Percentiles rank a stretch among this genome's conserved stretches.
Evolutionary conservation across 1,284 basidiomycete species (phyloP).

Genomic region (Leucoagaricus sp.): DNA sequence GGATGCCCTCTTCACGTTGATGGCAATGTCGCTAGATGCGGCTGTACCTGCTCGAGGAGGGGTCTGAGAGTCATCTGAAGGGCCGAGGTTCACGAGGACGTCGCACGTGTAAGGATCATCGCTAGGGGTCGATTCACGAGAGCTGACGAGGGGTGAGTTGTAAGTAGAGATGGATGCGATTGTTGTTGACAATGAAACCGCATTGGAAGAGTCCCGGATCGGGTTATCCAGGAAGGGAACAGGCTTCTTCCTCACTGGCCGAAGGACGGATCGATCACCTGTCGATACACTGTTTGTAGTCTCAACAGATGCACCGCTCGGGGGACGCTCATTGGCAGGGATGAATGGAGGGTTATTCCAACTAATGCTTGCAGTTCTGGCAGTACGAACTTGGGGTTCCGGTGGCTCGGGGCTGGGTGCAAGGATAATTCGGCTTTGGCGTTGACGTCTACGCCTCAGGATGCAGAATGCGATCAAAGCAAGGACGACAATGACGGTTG

Average conservation of each 20-base stretch:
- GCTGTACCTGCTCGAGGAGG: neutral
- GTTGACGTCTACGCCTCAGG: slow-evolving; percentile 23
- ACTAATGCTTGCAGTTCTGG: neutral
- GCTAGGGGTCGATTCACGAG: neutral
- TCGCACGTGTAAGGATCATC: slow-evolving; percentile 5
- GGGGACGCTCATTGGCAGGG: neutral
- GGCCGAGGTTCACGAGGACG: neutral
- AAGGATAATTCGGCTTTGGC: slow-evolving; percentile 12
- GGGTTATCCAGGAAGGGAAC: slow-evolving; percentile 6
- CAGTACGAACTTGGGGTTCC: neutral
- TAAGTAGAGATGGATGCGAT: neutral
- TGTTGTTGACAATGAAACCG: neutral
- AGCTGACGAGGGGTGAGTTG: neutral
- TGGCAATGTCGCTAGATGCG: neutral
- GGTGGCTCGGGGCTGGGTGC: neutral
- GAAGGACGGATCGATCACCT: neutral
- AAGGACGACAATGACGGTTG: slow-evolving; percentile 20
- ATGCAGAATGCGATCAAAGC: slow-evolving; percentile 21
- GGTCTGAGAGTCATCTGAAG: neutral
- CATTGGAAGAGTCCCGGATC: neutral
- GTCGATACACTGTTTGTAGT: neutral
- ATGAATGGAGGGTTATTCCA: neutral
- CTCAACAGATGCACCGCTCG: neutral
- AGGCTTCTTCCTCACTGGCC: slow-evolving; percentile 6
- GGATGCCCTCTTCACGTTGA: slow-evolving; percentile 9